phyloP scores from a whole-genome alignment of 1,284 basidiomycete genomes.

The Melampsora abietis-canadensis region DNA sequence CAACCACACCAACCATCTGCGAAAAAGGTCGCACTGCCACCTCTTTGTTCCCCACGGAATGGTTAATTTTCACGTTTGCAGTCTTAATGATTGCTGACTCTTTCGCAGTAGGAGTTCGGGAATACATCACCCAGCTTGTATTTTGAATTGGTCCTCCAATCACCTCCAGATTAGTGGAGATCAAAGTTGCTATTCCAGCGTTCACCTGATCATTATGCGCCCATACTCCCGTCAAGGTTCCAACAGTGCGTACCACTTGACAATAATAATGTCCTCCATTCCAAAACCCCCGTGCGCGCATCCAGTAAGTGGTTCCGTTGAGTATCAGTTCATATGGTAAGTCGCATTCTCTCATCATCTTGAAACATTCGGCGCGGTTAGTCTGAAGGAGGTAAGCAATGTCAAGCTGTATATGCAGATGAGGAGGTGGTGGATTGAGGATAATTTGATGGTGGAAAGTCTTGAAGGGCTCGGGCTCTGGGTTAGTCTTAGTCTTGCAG shows the following conservation, averaged over 20 bases:
- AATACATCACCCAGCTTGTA: conserved; percentile 19
- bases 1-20: no score
- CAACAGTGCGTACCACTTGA: background rate
- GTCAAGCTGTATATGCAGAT: conserved; percentile 10
- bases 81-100: background rate
- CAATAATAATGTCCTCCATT: conserved; percentile 7
- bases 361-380: background rate
- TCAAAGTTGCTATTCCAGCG: background rate
- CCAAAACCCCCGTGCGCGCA: conserved; percentile 16
- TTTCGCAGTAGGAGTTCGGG: background rate
- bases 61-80: no score
- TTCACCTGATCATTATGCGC: conserved; percentile 1
- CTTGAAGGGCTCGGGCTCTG: no score
- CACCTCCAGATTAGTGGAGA: background rate
- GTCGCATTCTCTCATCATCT: background rate
- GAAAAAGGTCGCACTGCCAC: no score
- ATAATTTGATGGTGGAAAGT: no score
- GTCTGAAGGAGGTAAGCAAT: background rate
- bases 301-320: background rate
- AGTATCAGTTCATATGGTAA: background rate
- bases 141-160: background rate
- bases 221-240: conserved; percentile 11
- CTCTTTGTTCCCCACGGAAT: no score
- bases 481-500: no score
- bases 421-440: background rate